Evolutionary conservation across 257 asterid genomes (phyloP).

Genomic region (Capsicum chinense): DNA sequence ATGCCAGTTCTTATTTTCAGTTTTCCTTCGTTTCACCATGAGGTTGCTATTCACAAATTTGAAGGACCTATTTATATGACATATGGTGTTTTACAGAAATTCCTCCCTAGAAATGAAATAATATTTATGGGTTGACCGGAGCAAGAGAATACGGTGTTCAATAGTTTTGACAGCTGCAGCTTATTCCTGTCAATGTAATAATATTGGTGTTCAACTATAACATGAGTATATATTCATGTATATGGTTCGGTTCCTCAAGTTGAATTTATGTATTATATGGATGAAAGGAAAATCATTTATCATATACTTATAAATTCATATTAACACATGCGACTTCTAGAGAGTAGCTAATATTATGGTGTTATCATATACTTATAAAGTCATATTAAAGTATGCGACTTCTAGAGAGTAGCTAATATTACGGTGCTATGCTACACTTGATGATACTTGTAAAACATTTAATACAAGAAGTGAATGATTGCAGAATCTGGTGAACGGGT

Average conservation of each 20-base stretch:
- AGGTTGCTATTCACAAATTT: too few relatives aligned
- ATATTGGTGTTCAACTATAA: neutral
- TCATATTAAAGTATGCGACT: neutral
- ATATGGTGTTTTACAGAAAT: neutral
- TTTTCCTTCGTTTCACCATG: too few relatives aligned
- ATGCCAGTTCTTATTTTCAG: too few relatives aligned
- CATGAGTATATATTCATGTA: neutral
- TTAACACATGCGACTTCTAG: neutral
- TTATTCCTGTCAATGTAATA: too few relatives aligned
- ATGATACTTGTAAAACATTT: conserved; percentile 12
- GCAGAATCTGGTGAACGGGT: conserved; percentile 88
- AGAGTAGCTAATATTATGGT: neutral
- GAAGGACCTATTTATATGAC: too few relatives aligned
- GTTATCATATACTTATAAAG: neutral
- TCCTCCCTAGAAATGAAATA: neutral
- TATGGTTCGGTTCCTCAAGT: conserved; percentile 5
- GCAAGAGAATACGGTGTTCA: neutral
- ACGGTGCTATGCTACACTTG: conserved; percentile 15
- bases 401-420: neutral
- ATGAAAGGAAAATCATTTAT: neutral
- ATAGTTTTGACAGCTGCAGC: neutral
- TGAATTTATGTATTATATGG: neutral
- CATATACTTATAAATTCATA: neutral
- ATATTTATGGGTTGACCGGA: neutral
- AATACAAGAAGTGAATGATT: conserved; percentile 28